Base-by-base conservation (phyloP, 73 alveolate genomes). In the Paramecium bursaria region DNA sequence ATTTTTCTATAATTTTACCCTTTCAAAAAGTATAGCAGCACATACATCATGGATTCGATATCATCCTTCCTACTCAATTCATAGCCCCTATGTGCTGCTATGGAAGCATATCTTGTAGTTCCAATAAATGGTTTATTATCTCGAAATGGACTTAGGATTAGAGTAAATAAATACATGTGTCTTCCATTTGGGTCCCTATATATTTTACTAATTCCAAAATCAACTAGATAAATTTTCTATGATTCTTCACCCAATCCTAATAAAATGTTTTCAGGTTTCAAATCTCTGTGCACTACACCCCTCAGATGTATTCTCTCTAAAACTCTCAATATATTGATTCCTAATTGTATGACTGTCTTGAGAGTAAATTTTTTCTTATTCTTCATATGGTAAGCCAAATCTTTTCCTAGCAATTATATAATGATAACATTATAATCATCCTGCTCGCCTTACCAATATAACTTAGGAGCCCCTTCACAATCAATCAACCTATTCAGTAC, bases 1-100 rank as follows among this genome's bases (percentile, higher is more conserved):
- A 60, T 31, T 30, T 0, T 53, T 5, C 21, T 3, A 60, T 30
- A 21, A 31, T 14, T 10, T 30, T 60, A 60, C 47, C 95, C 92
- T 46, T 90, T 86, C 50, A 46, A 9, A 75, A 90, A 90, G 50
- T 90, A 90, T 73, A 90, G 67, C 86, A 94, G 48, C 15, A 94
- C 95, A 31, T 92, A 93, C 5, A 93, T 95, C 54, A 91, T 23
- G 29, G 92, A 73, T 80, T 92, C 97, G 4, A 92, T 46, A 74
- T 92, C 97, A 87, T 90, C 90, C 74, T 97, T 75, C 23, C 98
- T 86, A 44, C 98, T 87, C 61, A 92, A 91, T 79, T 94, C 98
- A 50, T 92, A 75, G n/a, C 97, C 97, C 74, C 82, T 73, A 86
- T 92, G 97, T 33, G 97, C 92, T 73, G 90, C 86, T 21, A 92